Base-by-base conservation (phyloP, 2,329 filamentous ascomycete species). In the Simplicillium sp. region DNA sequence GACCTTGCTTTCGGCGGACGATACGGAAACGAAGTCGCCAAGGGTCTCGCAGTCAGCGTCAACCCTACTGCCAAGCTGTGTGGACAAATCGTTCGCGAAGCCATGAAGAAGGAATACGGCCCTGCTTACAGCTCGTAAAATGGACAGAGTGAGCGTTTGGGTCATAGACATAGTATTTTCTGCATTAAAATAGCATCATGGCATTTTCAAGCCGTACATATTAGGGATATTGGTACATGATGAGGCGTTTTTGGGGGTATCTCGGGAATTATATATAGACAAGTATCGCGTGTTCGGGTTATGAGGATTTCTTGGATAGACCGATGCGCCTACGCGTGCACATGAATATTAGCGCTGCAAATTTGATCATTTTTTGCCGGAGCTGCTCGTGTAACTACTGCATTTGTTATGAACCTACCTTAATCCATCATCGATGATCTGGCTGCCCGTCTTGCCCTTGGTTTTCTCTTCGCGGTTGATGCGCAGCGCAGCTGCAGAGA, bases 61-160 rank as follows among this genome's bases (percentile, higher is more conserved):
- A 84, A 84, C 55, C 80, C 80, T 17, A 82, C 77, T 13, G 79
- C 80, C 3, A 84, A 83, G 61, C 61, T 84, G 34, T 84, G 80
- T 52, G 80, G 80, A 2, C 70, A 80, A 51, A 84, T 84, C 55
- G 80, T 84, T 31, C 70, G 74, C 38, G 76, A 82, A 59, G 80
- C 79, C 37, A 79, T 84, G 77, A 80, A 71, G 62, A 80, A 77
- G 57, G 80, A 84, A 55, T 81, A 80, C 50, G 75, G 73, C 1
- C 63, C 67, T n/a, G 64, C 60, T 9, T 71, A 68, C 54, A 62
- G 63, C 25, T 34, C 42, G 44, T 39, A 34, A 20, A 39, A 43
- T 36, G 42, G 45, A 16, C 38, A 41, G 39, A 36, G n/a, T n/a
- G n/a, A n/a, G n/a, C n/a, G n/a, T 13, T 13, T 35, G 9, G 25